Percentiles rank a stretch among this genome's conserved stretches.
Evolutionary conservation across 75 land plant species (phyloP).

Genomic region (Selaginella moellendorffii): DNA sequence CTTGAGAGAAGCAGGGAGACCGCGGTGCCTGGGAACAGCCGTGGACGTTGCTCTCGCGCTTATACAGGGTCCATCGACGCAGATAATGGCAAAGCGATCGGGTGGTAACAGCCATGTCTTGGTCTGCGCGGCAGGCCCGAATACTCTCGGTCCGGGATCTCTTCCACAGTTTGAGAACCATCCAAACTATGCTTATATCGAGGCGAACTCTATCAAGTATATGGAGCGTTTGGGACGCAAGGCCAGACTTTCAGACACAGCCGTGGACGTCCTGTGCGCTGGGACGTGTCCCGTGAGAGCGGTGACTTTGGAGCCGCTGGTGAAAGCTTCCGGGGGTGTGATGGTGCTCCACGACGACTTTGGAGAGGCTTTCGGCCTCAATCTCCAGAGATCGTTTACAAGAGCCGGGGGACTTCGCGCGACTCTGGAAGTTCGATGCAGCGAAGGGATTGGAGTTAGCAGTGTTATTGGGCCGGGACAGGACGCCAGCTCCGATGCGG

Average conservation of each 20-base stretch:
- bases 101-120: conserved; percentile 83
- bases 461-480: conserved; percentile 95
- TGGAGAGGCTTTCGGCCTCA: conserved; percentile 95
- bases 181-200: conserved; percentile 87
- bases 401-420: conserved; percentile 84
- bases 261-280: conserved; percentile 88
- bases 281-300: conserved; percentile 97
- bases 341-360: conserved; percentile 92
- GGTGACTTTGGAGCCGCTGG: conserved; percentile 79
- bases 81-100: conserved; percentile 57
- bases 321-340: conserved; percentile 88
- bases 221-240: conserved; percentile 85
- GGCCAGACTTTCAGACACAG: conserved; percentile 53
- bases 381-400: conserved; percentile 74
- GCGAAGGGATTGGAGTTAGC: conserved; percentile 55
- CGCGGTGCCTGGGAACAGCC: conserved; percentile 83
- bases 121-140: conserved; percentile 90
- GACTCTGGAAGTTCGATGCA: conserved; percentile 78
- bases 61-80: conserved; percentile 60
- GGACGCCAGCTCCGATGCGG: conserved; percentile 47
- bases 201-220: conserved; percentile 70
- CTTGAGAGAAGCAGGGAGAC: conserved; percentile 60
- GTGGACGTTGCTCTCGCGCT: conserved; percentile 88
- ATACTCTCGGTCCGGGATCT: conserved; percentile 89
- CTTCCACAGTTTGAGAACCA: conserved; percentile 75